Evolutionary conservation across 208 protist species (phyloP), one percentile per base, ranked within the genome.

Genomic region (Leishmania arabica): DNA sequence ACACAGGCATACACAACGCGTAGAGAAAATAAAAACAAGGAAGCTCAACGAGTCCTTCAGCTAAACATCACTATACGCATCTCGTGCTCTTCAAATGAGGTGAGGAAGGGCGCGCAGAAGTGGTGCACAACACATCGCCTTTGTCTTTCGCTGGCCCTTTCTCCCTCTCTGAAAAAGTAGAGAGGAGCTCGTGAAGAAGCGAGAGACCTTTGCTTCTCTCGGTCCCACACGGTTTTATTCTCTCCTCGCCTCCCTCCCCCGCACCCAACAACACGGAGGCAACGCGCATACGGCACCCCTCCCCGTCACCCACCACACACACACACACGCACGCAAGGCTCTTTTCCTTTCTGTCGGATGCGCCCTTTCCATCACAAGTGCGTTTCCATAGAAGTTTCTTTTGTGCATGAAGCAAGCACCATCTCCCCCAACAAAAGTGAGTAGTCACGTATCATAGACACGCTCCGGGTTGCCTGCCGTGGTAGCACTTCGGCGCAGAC

Each of bases 301-400:
- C 37, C 7, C 65, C 65, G 8, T 47, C 40, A 3, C 34, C 64
- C 9, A 17, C 31, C 64, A 17, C 9, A 40, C 37, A 6, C 9
- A 37, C 34, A 37, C 34, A 42, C 24, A 72, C 66, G 45, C 7
- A 69, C 64, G 45, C 66, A 54, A 49, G 42, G 9, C 7, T 17
- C 69, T 34, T 73, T 8, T 53, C 42, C n/a, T 68, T 40, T 40
- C 62, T 40, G 31, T 40, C 15, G 15, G 6, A 11, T 53, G 45
- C 11, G 69, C 7, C 9, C 15, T 73, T 53, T 73, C 47, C 2
- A n/a, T 53, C 8, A 73, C 45, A 45, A 53, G 45, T 3, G 27
- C 37, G 69, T 13, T 73, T 53, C 69, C 45, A 73, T 73, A 73
- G 37, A 73, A 31, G 4, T 73, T 24, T 73, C 34, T 31, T 51